Evolutionary conservation across 805 yeast genomes (phyloP), one percentile per base, ranked within the genome.

Genomic region (Hermanozyma aechmeae): DNA sequence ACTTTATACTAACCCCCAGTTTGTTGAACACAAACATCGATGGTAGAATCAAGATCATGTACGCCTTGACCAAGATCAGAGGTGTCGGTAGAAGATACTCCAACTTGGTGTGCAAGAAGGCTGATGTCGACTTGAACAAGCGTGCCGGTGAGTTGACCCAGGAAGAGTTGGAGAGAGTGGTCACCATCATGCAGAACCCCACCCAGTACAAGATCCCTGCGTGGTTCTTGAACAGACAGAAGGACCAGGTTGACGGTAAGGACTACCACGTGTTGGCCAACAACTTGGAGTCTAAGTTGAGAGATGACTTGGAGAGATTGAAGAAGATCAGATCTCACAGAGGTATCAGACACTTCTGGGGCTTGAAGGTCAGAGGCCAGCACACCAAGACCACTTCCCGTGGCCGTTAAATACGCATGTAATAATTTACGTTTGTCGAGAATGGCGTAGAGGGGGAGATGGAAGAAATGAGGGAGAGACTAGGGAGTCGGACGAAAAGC

Each of bases 21-120:
- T 84, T 92, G 77, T 85, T 92, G 74, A 92, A 93, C 86, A 92
- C 99, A 75, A 92, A 92, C 87, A 96, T 92, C 68, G 99, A 92
- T 73, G 99, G 99, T 82, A 87, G 94, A 86, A 89, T 89, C 79
- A 92, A 92, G 81, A 79, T 92, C 71, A 93, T 92, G 92, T 93
- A 87, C 84, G 99, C 99, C 68, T 77, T 92, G 75, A 87, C 98
- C 79, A 82, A 87, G 73, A 93, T 92, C 68, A 84, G 96, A 77
- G 99, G 99, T 87, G 97, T 92, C 61, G 98, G 98, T 77, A 93
- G 97, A 74, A 92, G 99, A 77, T 93, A 89, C 83, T 77, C 98
- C 71, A 92, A 93, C 87, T 77, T 92, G 75, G 96, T 92, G 65
- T 92, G 97, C 79, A 93, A 93, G 84, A 93, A 89, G 81, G 99